phyloP scores from a whole-genome alignment of 805 yeast species.

The Clavispora vitiphila region DNA sequence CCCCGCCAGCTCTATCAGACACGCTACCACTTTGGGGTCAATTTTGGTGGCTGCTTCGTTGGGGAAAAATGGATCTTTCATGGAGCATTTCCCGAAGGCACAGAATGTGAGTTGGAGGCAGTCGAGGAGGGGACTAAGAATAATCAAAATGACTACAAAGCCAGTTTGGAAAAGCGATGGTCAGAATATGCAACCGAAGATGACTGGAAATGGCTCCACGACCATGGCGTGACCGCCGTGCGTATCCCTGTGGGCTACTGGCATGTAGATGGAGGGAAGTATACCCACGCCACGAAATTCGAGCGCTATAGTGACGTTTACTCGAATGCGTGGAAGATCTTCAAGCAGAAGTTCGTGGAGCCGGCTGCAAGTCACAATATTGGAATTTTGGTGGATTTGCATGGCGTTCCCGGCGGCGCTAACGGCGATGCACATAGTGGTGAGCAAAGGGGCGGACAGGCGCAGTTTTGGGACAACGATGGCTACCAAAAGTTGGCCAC shows the following conservation, averaged over 20 bases:
- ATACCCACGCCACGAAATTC: constrained; percentile 59
- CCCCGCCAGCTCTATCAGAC: constrained; percentile 49
- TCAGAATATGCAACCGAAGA: constrained; percentile 50
- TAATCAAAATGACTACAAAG: constrained; percentile 52
- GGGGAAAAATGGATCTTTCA: constrained; percentile 76
- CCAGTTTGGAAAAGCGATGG: constrained; percentile 64
- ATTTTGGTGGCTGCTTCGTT: constrained; percentile 77
- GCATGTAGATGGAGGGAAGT: constrained; percentile 66
- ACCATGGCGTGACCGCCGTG: constrained; percentile 68
- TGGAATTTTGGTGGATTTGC: constrained; percentile 77
- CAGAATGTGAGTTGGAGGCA: constrained; percentile 72
- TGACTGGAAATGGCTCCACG: constrained; percentile 76
- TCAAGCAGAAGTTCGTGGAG: constrained; percentile 47
- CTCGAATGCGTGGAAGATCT: constrained; percentile 63
- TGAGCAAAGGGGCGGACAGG: constrained; percentile 40
- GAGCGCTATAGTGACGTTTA: constrained; percentile 53
- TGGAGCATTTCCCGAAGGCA: constrained; percentile 51
- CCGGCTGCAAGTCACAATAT: constrained; percentile 60
- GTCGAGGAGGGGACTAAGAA: constrained; percentile 44
- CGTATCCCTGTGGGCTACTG: constrained; percentile 92
- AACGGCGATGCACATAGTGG: constrained; percentile 86
- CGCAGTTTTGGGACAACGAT: constrained; percentile 59
- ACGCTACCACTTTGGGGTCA: constrained; percentile 74
- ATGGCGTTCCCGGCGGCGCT: constrained; percentile 91
- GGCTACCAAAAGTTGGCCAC: constrained; percentile 42